Base-by-base conservation (phyloP, 2,329 filamentous ascomycete species). In the Periconia sp. region DNA sequence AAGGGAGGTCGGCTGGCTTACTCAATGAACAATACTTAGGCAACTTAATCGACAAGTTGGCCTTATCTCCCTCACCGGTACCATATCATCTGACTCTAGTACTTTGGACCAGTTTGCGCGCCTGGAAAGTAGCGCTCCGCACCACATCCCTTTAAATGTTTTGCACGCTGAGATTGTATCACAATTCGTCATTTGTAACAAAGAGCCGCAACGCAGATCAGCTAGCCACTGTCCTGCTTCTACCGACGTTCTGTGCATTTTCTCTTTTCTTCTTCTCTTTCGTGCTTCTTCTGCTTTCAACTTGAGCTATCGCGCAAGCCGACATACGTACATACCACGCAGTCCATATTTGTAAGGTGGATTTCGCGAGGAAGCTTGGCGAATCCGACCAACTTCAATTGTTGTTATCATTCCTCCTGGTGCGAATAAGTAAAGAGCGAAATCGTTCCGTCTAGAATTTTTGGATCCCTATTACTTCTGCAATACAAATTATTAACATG, bases 401-500 rank as follows among this genome's bases (percentile, higher is more conserved):
- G 42, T 18, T 11, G 23, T 27, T n/a, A n/a, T n/a, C n/a, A 27
- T 27, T 8, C 3, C 8, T 27, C 23, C 23, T 27, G 23, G 8
- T 8, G 23, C 23, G 23, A 8, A 27, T 27, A 27, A 27, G 8
- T 27, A 27, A 8, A 27, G 8, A 8, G 3, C 23, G 23, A 27
- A 11, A 45, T 27, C 27, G 18, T 18, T 15, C 2, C 23, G 45
- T 17, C 7, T 23, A 31, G 17, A 18, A 50, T 40, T 40, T 10
- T 37, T 37, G 11, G 33, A 37, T n/a, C 11, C 33, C 6, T 7
- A 33, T 33, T 33, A 8, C 31, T 11, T 33, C 41, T 20, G 33
- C 17, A 19, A 6, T 23, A 23, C 19, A 10, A 44, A 44, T 7
- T 23, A 46, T 18, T 61, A 60, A 44, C 23, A 57, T 53, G 47